These are phyloP conservation scores for Juglanconis oblonga DNA, from an alignment of 2,329 filamentous ascomycete species.

Conservation along the genomic window DNA sequence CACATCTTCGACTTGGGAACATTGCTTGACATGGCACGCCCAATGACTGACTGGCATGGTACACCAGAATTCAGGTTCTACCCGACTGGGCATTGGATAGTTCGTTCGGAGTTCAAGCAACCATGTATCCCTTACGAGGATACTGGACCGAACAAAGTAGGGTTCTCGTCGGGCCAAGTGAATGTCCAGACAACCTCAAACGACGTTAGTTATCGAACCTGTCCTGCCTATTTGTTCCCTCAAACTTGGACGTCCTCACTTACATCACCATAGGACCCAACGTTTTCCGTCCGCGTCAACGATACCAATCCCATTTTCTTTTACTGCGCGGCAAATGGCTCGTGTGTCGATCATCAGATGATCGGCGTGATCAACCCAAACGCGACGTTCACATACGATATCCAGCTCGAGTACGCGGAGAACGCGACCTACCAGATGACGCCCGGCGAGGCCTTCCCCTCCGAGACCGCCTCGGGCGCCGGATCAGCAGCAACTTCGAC, in stretches of 20 bases:
- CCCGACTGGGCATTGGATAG: slow-evolving; percentile 62
- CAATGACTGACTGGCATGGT: slow-evolving; percentile 17
- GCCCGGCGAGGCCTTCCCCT: slow-evolving; percentile 54
- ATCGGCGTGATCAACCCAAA: slow-evolving; percentile 73
- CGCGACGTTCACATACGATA: slow-evolving; percentile 42
- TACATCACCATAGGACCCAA: slow-evolving; percentile 34
- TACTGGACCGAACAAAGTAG: slow-evolving; percentile 42
- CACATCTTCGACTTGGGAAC: not conserved
- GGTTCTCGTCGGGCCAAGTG: slow-evolving; percentile 53
- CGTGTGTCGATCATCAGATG: slow-evolving; percentile 66
- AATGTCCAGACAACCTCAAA: slow-evolving; percentile 43
- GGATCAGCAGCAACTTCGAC: slow-evolving; percentile 16
- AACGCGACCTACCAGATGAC: slow-evolving; percentile 50
- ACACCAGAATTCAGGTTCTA: slow-evolving; percentile 56
- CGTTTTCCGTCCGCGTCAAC: slow-evolving; percentile 48
- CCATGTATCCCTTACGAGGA: slow-evolving; percentile 64
- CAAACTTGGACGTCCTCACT: not conserved
- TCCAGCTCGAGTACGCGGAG: slow-evolving; percentile 45
- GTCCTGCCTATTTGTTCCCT: not conserved
- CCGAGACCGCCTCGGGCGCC: slow-evolving; percentile 34
- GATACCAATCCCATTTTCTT: slow-evolving; percentile 64
- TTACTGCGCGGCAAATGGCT: slow-evolving; percentile 66
- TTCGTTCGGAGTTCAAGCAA: slow-evolving; percentile 53
- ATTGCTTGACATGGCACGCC: not conserved
- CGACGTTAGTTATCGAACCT: slow-evolving; percentile 34